Evolutionary conservation across 164 flowering plant species (phyloP).

Genomic region (Aristolochia fimbriata): DNA sequence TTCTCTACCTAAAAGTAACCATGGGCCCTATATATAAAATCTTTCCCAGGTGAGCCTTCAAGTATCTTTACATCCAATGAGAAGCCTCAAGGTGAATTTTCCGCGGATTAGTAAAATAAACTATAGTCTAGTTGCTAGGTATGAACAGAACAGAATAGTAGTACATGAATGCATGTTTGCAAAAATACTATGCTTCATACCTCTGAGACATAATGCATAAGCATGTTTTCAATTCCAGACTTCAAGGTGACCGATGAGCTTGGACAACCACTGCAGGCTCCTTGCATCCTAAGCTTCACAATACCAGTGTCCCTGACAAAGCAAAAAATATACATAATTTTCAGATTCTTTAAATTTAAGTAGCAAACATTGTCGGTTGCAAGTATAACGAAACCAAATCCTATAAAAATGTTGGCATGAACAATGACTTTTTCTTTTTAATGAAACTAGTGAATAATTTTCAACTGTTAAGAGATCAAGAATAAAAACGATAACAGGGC

Average conservation of each 20-base stretch:
- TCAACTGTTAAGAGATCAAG: no score
- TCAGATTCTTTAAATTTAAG: no score
- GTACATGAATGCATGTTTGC: background rate
- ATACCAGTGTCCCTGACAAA: constrained; percentile 71
- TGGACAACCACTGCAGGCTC: constrained; percentile 97
- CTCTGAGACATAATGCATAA: constrained; percentile 97
- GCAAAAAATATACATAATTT: background rate
- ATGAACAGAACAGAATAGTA: background rate
- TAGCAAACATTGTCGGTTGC: background rate
- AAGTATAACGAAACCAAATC: background rate
- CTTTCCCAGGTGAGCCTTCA: no score
- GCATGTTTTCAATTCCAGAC: constrained; percentile 97
- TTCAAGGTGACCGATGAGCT: constrained; percentile 97
- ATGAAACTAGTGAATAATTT: no score
- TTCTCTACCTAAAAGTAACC: no score
- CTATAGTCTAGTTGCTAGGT: background rate
- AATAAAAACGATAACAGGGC: no score
- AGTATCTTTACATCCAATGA: no score
- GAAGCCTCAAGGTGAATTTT: no score
- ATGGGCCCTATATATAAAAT: no score
- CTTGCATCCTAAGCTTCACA: constrained; percentile 87
- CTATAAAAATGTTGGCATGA: no score
- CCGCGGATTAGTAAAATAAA: no score
- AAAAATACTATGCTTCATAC: constrained; percentile 20
- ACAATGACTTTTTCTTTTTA: no score